Base-by-base conservation (phyloP, 176 grass and related monocot genomes). In the Hordeum marinum region DNA sequence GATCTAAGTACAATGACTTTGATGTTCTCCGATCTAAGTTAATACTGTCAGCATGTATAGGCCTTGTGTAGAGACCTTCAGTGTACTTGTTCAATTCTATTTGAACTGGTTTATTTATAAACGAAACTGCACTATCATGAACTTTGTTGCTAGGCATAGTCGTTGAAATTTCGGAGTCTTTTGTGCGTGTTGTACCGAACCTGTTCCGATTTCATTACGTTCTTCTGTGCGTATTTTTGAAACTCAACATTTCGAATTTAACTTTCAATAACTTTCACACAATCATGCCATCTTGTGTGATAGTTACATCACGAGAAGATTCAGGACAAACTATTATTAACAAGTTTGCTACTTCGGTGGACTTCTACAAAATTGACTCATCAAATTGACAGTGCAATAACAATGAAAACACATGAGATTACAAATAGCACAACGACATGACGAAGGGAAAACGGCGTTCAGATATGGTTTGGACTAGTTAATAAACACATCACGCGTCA, bases 41-140 rank as follows among this genome's bases (percentile, higher is more conserved):
- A 43, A 43, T 43, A 80, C 20, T 36, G 62, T 42, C 52, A 35
- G 18, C 34, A 1, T 78, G 6, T 70, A 55, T n/a, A n/a, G n/a
- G n/a, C 41, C 36, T 65, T 64, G 59, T 85, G 69, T 85, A 79
- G 2, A 79, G 21, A 74, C 45, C 14, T 39, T 70, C 43, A 52
- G 26, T 46, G 37, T 43, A 59, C 32, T 41, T 21, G 35, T 64
- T 3, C 14, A 80, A 29, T 2, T 29, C 11, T 45, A 45, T 45
- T 45, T 45, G 8, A 45, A 45, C 10, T 45, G 42, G 3, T 15
- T 1, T 1, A 17, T 15, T 1, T 1, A 17, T 50, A 1, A 50
- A 17, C 14, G 45, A 50, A 50, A 50, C 0, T 50, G 46, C 46
- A 55, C 3, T 21, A 21, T 18, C 6, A 21, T 43, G 20, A 41